Evolutionary conservation across 169 alveolate species (phyloP).

Genomic region (Cytauxzoon felis): DNA sequence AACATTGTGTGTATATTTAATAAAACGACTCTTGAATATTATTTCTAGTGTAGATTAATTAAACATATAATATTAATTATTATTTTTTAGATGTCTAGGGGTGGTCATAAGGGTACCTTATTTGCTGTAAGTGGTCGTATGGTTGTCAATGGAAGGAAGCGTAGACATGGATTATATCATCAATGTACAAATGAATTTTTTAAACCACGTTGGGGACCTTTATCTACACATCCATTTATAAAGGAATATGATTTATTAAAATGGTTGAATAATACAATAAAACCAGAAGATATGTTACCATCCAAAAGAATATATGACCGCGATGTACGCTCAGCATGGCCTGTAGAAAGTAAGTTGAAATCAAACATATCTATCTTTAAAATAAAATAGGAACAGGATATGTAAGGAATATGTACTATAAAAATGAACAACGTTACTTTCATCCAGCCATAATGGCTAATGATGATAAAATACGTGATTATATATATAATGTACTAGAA

Average conservation of each 20-base stretch:
- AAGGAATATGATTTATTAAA: slow-evolving; percentile 60
- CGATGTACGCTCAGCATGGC: slow-evolving; percentile 45
- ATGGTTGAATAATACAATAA: slow-evolving; percentile 58
- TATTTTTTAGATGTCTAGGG: slow-evolving; percentile 48
- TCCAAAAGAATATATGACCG: slow-evolving; percentile 42
- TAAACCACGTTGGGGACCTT: slow-evolving; percentile 75
- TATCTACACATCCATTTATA: slow-evolving; percentile 50
- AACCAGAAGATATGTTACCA: slow-evolving; percentile 68
- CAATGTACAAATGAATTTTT: slow-evolving; percentile 71
- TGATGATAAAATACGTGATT: slow-evolving; percentile 56
- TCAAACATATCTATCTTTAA: neutral
- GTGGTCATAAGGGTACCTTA: slow-evolving; percentile 54
- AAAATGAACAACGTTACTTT: slow-evolving; percentile 65
- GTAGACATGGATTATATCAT: slow-evolving; percentile 72
- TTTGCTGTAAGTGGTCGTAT: slow-evolving; percentile 72
- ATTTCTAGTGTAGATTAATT: too few relatives aligned
- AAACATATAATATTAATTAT: neutral
- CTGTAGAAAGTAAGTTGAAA: slow-evolving; percentile 15
- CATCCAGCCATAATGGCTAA: slow-evolving; percentile 67
- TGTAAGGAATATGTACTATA: slow-evolving; percentile 49
- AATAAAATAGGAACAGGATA: neutral
- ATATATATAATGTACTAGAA: slow-evolving; percentile 65
- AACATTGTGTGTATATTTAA: too few relatives aligned
- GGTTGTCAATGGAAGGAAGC: slow-evolving; percentile 61
- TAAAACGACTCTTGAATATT: too few relatives aligned